These are phyloP conservation scores for Pistacia atlantica DNA, from an alignment of 345 rosid species.

Conservation along the genomic window DNA sequence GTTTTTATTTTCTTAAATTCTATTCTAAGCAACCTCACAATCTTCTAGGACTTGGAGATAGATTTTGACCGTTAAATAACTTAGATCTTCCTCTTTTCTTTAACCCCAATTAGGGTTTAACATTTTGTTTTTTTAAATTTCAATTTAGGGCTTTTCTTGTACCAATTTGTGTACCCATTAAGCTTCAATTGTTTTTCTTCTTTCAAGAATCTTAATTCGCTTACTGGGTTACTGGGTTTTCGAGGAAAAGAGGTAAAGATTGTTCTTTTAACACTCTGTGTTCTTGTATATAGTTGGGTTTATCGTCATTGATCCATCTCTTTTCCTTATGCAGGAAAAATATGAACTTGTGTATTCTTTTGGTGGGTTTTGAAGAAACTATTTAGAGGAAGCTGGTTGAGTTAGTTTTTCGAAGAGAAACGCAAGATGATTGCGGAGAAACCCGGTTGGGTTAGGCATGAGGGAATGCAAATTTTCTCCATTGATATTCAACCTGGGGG, in stretches of 20 bases:
- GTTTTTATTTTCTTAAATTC: no score
- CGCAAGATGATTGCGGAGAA: slow-evolving; percentile 89
- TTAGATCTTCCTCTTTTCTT: slow-evolving; percentile 12
- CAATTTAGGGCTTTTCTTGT: not conserved
- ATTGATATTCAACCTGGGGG: slow-evolving; percentile 96
- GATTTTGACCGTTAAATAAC: slow-evolving; percentile 8
- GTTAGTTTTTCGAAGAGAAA: not conserved
- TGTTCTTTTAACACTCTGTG: not conserved
- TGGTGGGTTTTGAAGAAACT: slow-evolving; percentile 17
- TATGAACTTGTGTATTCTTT: slow-evolving; percentile 21
- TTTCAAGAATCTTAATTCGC: slow-evolving; percentile 15
- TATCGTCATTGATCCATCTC: slow-evolving; percentile 2
- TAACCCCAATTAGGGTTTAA: slow-evolving; percentile 2
- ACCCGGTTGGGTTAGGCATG: slow-evolving; percentile 94
- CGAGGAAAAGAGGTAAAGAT: not conserved
- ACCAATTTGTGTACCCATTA: no score
- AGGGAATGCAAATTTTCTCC: slow-evolving; percentile 97
- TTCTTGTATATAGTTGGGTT: not conserved
- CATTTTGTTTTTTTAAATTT: not conserved
- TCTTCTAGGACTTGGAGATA: slow-evolving; percentile 1
- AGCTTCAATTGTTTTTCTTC: not conserved
- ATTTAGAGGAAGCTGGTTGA: slow-evolving; percentile 21
- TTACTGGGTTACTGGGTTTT: not conserved
- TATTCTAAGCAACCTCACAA: not conserved
- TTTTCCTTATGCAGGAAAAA: slow-evolving; percentile 17